Base-by-base conservation (phyloP, 805 yeast species). In the Metschnikowia bowlesiae region DNA sequence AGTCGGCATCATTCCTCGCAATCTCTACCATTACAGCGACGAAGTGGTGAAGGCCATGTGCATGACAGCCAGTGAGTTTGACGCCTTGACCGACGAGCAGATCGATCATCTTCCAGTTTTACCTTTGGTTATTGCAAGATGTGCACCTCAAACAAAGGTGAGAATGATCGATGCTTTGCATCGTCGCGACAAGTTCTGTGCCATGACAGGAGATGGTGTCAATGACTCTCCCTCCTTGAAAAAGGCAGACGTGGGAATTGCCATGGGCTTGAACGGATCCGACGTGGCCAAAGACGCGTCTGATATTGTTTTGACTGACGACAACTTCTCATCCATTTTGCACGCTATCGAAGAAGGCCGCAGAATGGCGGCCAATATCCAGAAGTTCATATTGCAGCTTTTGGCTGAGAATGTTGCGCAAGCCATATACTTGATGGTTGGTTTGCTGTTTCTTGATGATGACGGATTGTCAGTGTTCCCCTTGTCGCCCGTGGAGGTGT, bases 61-160 rank as follows among this genome's bases (percentile, higher is more conserved):
- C 30, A 83, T 87, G 88, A 81, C 89, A 7, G 94, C 91, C 3
- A 59, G 74, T 46, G 83, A 85, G 53, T 87, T 86, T 68, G 92
- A 86, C 62, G 73, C 74, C 4, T 71, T 86, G 47, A 52, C 75
- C 2, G 88, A 85, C 49, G 80, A 71, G 1, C 75, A 85, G 58
- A 75, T 87, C 55, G 92, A 86, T 59, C 60, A 59, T 1, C 63
- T 70, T 43, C 89, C 89, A 1, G 83, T 82, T 8, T 70, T 86
- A 46, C 92, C 92, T 1, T 71, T 85, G 47, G 94, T 86, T 30
- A 82, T 87, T 68, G 94, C 94, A 4, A 74, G 94, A 54, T 87
- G 92, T 69, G 87, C 92, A 4, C 94, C 92, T 2, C 85, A 83
- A 63, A 86, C 91, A 22, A 86, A 87, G 64, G 92, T 86, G 14